These are phyloP conservation scores for Wickerhamiella sorbophila DNA, from an alignment of 805 yeast genomes.

Conservation along the genomic window DNA sequence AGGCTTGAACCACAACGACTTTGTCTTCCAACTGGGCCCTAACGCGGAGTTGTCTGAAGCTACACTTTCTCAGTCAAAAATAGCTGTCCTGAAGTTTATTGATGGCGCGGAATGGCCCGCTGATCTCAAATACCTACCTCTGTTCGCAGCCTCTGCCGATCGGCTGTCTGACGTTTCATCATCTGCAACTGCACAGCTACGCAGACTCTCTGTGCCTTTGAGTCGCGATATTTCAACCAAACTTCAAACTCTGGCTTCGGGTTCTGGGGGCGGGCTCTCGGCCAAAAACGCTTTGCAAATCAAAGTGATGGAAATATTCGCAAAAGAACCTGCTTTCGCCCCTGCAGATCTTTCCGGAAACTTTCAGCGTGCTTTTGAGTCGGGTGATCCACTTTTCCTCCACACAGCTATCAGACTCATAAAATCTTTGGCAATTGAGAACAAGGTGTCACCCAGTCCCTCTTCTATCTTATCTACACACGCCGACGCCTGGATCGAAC, in stretches of 20 bases:
- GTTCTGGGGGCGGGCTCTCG: constrained; percentile 37
- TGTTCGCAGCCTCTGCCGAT: constrained; percentile 53
- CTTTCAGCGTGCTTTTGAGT: constrained; percentile 44
- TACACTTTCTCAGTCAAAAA: constrained; percentile 32
- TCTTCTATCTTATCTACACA: neutral
- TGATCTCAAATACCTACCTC: constrained; percentile 31
- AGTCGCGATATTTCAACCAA: constrained; percentile 31
- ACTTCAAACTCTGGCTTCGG: constrained; percentile 38
- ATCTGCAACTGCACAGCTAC: constrained; percentile 36
- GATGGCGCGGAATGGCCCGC: constrained; percentile 17
- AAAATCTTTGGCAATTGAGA: constrained; percentile 37
- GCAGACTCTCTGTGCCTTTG: constrained; percentile 29
- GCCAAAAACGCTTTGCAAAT: constrained; percentile 42
- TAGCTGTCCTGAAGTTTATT: constrained; percentile 31
- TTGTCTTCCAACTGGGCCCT: constrained; percentile 44
- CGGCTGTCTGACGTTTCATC: constrained; percentile 41
- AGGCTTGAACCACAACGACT: constrained; percentile 46
- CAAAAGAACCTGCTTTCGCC: constrained; percentile 41
- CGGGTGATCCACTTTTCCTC: constrained; percentile 39
- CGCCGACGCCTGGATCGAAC: constrained; percentile 9
- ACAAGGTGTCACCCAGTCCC: constrained; percentile 16
- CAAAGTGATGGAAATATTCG: constrained; percentile 36
- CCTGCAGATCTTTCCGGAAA: constrained; percentile 33
- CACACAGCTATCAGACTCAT: constrained; percentile 48
- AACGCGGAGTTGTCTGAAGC: constrained; percentile 31